Base-by-base conservation (phyloP, 2,329 filamentous ascomycete species). In the Helminthosporium solani region DNA sequence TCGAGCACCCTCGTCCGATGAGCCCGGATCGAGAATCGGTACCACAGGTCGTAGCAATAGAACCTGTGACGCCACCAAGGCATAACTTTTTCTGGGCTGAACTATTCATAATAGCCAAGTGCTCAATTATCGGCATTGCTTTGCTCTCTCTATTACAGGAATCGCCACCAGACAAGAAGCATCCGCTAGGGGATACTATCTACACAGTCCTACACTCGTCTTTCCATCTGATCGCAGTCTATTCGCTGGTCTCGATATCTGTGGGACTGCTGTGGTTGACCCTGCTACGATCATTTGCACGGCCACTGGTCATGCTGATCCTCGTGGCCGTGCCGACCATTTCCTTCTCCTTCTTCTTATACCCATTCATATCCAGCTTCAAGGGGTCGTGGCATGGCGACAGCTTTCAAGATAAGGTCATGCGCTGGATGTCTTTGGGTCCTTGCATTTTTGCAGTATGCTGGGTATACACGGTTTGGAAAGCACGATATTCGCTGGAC, bases 1-100 rank as follows among this genome's bases (percentile, higher is more conserved):
- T 75, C 27, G 66, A 73, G 35, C 63, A 74, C 40, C 72, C 73
- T 19, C 72, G 73, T 33, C 58, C 60, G 1, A 70, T 73, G 34
- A 79, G 76, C 53, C 75, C 78, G 5, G 73, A 76, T 40, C 70
- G 70, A 30, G 78, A 80, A 25, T 79, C 76, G n/a, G 73, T 79
- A 15, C 81, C 81, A 37, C 76, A 78, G 20, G 76, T 80, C 0
- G 75, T 84, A 25, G 76, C 81, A 19, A 74, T 80, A 9, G 75
- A 82, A 3, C 59, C 64, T 0, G 49, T 55, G 15, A 46, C 56
- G 9, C 54, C 65, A 0, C 66, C 64, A 21, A 79, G 81, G 40
- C 90, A 97, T 67, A 94, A 99, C 69, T 78, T 85, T 4, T 95
- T 97, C 72, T 99, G 94, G 78, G 89, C 88, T 3, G 91, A 89